Percentiles rank a stretch among this genome's conserved stretches.
Conservation (phyloP, 2,329 filamentous ascomycete genomes). For the Coccinonectria pachysandricola region DNA sequence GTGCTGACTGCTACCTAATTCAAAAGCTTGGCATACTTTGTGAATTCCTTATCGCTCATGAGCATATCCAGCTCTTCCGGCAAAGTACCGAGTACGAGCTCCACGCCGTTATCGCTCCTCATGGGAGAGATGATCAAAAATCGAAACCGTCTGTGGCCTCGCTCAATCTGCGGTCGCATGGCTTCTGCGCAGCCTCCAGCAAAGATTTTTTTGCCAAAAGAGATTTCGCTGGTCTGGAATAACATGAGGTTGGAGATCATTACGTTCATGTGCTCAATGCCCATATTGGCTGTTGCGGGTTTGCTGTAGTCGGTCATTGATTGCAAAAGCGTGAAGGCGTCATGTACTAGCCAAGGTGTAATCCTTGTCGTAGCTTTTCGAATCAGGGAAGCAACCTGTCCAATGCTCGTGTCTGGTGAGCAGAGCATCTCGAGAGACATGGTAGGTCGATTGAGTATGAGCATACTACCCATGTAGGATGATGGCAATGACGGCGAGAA, state of each 20-base stretch:
- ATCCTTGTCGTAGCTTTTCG: slow-evolving; percentile 16
- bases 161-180: slow-evolving; percentile 20
- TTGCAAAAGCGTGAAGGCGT: slow-evolving; percentile 19
- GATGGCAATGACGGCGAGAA: slow-evolving; percentile 20
- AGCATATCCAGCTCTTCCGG: slow-evolving; percentile 21
- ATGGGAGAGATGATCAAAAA: slow-evolving; percentile 20
- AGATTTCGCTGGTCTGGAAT: slow-evolving; percentile 17
- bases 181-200: slow-evolving; percentile 15
- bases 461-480: slow-evolving; percentile 19
- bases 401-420: slow-evolving; percentile 16
- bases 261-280: slow-evolving; percentile 17
- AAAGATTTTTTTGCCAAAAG: slow-evolving; percentile 19
- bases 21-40: slow-evolving; percentile 12
- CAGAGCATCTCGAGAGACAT: slow-evolving; percentile 18
- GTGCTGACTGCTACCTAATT: no score
- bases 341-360: slow-evolving; percentile 18
- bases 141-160: slow-evolving; percentile 15
- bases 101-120: slow-evolving; percentile 18
- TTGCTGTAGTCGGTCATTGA: slow-evolving; percentile 17
- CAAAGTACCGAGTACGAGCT: slow-evolving; percentile 18
- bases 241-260: slow-evolving; percentile 23
- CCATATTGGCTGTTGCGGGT: slow-evolving; percentile 16
- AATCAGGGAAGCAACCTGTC: slow-evolving; percentile 13
- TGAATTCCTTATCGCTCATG: slow-evolving; percentile 17
- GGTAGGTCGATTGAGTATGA: slow-evolving; percentile 18